Conservation (phyloP, 1,284 basidiomycete genomes). For the Sanghuangporus weigelae region DNA sequence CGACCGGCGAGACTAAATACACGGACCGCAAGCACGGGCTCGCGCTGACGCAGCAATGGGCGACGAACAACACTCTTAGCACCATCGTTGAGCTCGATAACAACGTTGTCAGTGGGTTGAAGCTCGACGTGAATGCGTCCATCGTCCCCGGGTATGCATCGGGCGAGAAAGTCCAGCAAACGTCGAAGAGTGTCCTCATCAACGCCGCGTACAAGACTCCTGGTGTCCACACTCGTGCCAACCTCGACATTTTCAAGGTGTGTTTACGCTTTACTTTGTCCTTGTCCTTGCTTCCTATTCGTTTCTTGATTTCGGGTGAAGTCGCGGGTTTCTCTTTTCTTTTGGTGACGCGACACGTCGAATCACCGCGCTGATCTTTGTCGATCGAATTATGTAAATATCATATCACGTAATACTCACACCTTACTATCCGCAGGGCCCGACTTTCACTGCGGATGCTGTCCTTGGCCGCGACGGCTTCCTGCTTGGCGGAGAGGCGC, state of each 20-base stretch:
- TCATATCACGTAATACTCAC: background rate
- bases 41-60: slow-evolving; percentile 92
- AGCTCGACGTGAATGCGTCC: slow-evolving; percentile 86
- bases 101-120: slow-evolving; percentile 96
- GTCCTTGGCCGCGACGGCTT: slow-evolving; percentile 97
- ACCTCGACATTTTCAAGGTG: slow-evolving; percentile 94
- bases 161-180: slow-evolving; percentile 36
- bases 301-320: background rate
- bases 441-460: slow-evolving; percentile 93
- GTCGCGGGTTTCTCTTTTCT: background rate
- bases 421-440: slow-evolving; percentile 59
- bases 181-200: slow-evolving; percentile 76
- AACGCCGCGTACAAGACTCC: slow-evolving; percentile 95
- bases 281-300: background rate
- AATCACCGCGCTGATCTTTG: slow-evolving; percentile 12
- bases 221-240: slow-evolving; percentile 88
- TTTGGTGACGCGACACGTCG: background rate
- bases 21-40: slow-evolving; percentile 85
- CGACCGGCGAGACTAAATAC: slow-evolving; percentile 92
- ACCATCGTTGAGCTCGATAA: slow-evolving; percentile 96
- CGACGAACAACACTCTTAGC: slow-evolving; percentile 87
- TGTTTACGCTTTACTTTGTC: slow-evolving; percentile 21
- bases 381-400: background rate
- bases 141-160: slow-evolving; percentile 79
- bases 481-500: slow-evolving; percentile 93